These are phyloP conservation scores for Pseudocercospora crystallina DNA, from an alignment of 2,329 filamentous ascomycete genomes.

Conservation along the genomic window DNA sequence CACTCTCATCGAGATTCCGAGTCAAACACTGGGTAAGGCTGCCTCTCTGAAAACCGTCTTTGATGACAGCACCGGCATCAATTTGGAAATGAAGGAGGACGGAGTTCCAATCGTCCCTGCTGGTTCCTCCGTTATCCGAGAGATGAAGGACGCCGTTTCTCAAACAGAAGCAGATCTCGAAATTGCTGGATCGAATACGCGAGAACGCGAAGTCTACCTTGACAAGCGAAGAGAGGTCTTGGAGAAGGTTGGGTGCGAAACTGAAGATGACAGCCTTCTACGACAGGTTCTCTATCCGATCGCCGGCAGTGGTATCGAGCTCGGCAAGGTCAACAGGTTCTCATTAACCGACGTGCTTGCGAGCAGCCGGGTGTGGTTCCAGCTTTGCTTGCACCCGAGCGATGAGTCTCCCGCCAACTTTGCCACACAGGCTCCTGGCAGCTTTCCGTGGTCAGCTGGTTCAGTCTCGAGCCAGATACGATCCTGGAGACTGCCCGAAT, in stretches of 20 bases:
- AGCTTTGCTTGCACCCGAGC: conserved; percentile 85
- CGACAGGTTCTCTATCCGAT: conserved; percentile 78
- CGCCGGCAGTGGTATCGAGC: conserved; percentile 72
- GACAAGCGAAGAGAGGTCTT: conserved; percentile 81
- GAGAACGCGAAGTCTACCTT: conserved; percentile 73
- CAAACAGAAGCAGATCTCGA: conserved; percentile 78
- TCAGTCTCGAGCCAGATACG: conserved; percentile 89
- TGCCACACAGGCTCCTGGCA: conserved; percentile 68
- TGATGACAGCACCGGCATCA: conserved; percentile 89
- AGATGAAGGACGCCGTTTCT: conserved; percentile 80
- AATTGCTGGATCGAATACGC: conserved; percentile 64
- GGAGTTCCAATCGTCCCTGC: conserved; percentile 73
- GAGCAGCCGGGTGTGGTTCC: conserved; percentile 92
- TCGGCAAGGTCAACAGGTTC: conserved; percentile 76
- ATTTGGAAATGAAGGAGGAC: conserved; percentile 95
- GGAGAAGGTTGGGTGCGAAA: conserved; percentile 81
- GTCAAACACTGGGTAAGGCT: conserved; percentile 78
- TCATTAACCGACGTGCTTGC: conserved; percentile 72
- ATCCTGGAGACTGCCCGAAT: conserved; percentile 90
- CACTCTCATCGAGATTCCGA: conserved; percentile 82
- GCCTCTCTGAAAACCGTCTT: conserved; percentile 88
- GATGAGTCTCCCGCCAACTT: conserved; percentile 78
- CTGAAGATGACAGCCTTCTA: conserved; percentile 79
- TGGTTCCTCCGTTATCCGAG: conserved; percentile 79
- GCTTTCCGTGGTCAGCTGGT: conserved; percentile 89